These are phyloP conservation scores for Aspergillus sp. DNA, from an alignment of 2,329 filamentous ascomycete species.

Conservation along the genomic window DNA sequence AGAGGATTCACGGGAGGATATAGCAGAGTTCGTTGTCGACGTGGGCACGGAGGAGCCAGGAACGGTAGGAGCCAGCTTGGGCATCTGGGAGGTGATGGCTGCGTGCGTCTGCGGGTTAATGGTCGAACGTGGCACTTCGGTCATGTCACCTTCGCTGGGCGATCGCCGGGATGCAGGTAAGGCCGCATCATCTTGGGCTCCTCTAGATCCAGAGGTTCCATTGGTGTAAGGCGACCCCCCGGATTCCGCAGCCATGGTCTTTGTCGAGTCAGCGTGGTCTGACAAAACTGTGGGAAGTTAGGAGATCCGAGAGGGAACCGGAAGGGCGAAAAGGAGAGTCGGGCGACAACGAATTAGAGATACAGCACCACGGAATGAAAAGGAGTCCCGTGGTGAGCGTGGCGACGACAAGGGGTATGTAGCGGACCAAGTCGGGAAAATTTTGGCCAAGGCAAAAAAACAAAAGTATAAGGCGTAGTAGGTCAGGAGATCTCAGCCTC, in stretches of 20 bases:
- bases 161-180: constrained; percentile 25
- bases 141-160: constrained; percentile 28
- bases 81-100: constrained; percentile 28
- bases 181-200: constrained; percentile 23
- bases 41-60: constrained; percentile 28
- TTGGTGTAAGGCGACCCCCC: constrained; percentile 35
- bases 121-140: constrained; percentile 26
- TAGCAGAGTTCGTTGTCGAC: constrained; percentile 44
- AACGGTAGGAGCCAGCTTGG: constrained; percentile 27
- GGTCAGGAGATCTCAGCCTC: constrained; percentile 13
- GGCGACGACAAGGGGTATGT: constrained; percentile 2
- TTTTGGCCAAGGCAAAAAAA: constrained; percentile 7
- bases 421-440: constrained; percentile 3
- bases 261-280: constrained; percentile 25
- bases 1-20: constrained; percentile 50
- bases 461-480: constrained; percentile 9
- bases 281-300: constrained; percentile 32
- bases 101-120: constrained; percentile 25
- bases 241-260: constrained; percentile 35
- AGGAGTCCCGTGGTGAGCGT: background rate
- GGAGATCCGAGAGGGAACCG: constrained; percentile 34
- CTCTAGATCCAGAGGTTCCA: constrained; percentile 28
- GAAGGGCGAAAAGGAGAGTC: constrained; percentile 20
- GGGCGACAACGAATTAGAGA: constrained; percentile 7
- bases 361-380: background rate